Percentiles rank a stretch among this genome's conserved stretches.
These are phyloP conservation scores for Ceratobasidium sp. DNA, from an alignment of 1,284 basidiomycete species.

Conservation along the genomic window DNA sequence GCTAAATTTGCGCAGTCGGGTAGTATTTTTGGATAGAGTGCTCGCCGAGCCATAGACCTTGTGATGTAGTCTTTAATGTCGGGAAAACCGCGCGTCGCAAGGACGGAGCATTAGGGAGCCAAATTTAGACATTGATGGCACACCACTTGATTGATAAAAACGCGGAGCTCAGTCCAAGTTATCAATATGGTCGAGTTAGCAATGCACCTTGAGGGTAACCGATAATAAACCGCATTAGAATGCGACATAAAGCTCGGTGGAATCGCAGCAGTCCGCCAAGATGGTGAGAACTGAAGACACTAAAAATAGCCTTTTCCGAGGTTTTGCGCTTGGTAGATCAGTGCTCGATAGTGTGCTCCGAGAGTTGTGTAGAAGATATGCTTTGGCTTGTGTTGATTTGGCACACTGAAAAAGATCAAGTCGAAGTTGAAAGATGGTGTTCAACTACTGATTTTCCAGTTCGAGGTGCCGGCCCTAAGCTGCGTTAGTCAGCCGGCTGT, in stretches of 20 bases:
- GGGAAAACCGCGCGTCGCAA: slow-evolving; percentile 32
- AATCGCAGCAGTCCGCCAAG: slow-evolving; percentile 10
- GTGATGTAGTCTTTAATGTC: slow-evolving; percentile 31
- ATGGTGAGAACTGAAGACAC: not conserved
- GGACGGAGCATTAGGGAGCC: not conserved
- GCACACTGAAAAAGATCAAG: slow-evolving; percentile 1
- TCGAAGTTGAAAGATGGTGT: slow-evolving; percentile 5
- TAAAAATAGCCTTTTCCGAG: slow-evolving; percentile 35
- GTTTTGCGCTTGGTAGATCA: slow-evolving; percentile 16
- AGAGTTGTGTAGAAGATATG: not conserved
- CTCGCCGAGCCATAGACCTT: slow-evolving; percentile 9
- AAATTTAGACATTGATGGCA: not conserved
- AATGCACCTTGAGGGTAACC: not conserved
- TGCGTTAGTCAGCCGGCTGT: slow-evolving; percentile 10
- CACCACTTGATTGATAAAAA: slow-evolving; percentile 11
- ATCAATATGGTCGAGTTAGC: not conserved
- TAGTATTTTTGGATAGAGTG: not conserved
- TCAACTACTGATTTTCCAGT: slow-evolving; percentile 1
- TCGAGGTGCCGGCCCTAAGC: slow-evolving; percentile 13
- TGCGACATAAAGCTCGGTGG: slow-evolving; percentile 19
- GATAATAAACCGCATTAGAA: slow-evolving; percentile 31
- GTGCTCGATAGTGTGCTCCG: not conserved
- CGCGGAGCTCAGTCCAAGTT: not conserved
- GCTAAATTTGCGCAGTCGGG: slow-evolving; percentile 15
- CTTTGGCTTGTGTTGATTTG: not conserved